Conservation (phyloP, 768 basidiomycete genomes). For the Lactarius vividus region DNA sequence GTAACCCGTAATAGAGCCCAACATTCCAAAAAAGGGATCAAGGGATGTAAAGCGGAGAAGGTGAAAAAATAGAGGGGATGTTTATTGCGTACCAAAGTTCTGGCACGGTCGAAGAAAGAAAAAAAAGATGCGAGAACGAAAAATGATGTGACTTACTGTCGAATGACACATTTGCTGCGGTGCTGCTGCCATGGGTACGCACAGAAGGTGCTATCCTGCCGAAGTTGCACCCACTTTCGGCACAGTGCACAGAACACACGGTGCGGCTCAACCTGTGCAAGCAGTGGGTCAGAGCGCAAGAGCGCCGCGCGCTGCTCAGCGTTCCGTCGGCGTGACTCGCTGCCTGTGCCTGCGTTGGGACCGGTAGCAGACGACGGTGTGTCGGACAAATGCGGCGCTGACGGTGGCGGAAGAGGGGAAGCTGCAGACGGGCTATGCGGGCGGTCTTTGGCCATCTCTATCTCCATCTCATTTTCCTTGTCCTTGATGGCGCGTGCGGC, state of each 20-base stretch:
- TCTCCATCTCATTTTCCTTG: not conserved
- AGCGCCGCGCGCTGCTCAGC: conserved; percentile 77
- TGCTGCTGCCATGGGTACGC: conserved; percentile 83
- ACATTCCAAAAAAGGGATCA: not conserved
- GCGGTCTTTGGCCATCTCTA: conserved; percentile 8
- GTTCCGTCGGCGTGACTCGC: conserved; percentile 70
- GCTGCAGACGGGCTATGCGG: conserved; percentile 6
- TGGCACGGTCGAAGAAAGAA: conserved; percentile 6
- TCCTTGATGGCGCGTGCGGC: conserved; percentile 17
- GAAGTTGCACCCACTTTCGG: conserved; percentile 78
- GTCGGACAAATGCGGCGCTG: conserved; percentile 1
- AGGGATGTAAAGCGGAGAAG: conserved; percentile 5
- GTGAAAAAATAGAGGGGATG: not conserved
- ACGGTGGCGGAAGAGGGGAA: conserved; percentile 5
- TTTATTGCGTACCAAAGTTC: not conserved
- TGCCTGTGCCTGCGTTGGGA: conserved; percentile 12
- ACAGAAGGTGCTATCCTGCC: conserved; percentile 76
- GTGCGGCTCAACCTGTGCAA: conserved; percentile 64
- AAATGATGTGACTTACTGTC: conserved; percentile 50
- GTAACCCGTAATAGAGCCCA: not conserved
- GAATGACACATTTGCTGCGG: conserved; percentile 68
- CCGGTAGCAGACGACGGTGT: conserved; percentile 8
- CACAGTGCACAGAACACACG: conserved; percentile 71
- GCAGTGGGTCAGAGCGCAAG: conserved; percentile 60
- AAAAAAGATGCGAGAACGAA: conserved; percentile 2